Evolutionary conservation across 305 asterid species (phyloP).

Genomic region (Solanum hybrid): DNA sequence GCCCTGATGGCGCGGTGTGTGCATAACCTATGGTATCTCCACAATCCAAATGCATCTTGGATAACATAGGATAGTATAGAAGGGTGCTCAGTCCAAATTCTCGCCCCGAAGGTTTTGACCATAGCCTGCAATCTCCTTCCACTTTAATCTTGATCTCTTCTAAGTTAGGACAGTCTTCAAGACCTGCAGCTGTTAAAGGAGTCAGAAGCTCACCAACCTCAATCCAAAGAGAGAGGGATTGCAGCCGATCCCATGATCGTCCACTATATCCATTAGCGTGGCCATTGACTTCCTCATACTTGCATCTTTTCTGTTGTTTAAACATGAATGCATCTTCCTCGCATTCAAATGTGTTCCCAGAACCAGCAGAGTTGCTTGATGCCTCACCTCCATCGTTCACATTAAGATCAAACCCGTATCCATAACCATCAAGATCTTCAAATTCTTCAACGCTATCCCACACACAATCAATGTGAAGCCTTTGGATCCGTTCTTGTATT

Average conservation of each 20-base stretch:
- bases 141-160: conserved; percentile 76
- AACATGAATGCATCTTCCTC: conserved; percentile 11
- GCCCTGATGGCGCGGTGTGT: conserved; percentile 80
- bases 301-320: conserved; percentile 22
- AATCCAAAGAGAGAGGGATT: conserved; percentile 65
- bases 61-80: conserved; percentile 36
- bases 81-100: conserved; percentile 61
- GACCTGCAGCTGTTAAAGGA: conserved; percentile 49
- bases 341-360: neutral
- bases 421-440: conserved; percentile 27
- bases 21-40: conserved; percentile 77
- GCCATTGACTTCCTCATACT: conserved; percentile 16
- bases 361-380: conserved; percentile 6
- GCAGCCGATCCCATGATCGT: conserved; percentile 54
- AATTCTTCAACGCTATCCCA: conserved; percentile 44
- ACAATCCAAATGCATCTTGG: conserved; percentile 75
- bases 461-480: conserved; percentile 72
- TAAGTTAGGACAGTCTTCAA: conserved; percentile 61
- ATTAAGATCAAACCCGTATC: conserved; percentile 37
- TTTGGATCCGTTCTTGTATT: conserved; percentile 48
- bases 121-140: conserved; percentile 78
- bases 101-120: conserved; percentile 36
- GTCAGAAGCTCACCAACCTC: conserved; percentile 63
- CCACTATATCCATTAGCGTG: conserved; percentile 18
- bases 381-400: conserved; percentile 23